Evolutionary conservation across 306 rosid species (phyloP).

Genomic region (Cucurbita ficifolia): DNA sequence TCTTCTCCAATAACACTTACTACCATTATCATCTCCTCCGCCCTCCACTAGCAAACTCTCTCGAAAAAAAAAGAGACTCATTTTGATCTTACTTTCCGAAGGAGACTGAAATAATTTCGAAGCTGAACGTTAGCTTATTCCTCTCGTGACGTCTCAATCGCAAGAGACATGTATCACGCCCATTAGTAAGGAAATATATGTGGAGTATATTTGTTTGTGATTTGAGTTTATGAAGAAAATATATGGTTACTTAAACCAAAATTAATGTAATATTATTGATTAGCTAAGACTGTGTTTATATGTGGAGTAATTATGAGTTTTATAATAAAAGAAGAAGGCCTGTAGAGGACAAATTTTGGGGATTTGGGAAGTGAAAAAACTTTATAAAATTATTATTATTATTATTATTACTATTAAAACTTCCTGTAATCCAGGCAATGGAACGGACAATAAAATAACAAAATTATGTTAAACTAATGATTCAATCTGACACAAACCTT

Average conservation of each 20-base stretch:
- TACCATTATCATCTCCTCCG: background rate
- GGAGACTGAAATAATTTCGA: no score
- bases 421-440: background rate
- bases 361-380: conserved; percentile 28
- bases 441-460: background rate
- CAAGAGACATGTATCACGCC: no score
- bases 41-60: background rate
- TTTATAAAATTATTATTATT: background rate
- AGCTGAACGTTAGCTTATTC: no score
- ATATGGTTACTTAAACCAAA: background rate
- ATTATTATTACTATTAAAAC: background rate
- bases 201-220: no score
- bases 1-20: background rate
- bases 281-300: background rate
- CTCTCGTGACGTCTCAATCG: no score
- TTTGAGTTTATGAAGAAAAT: background rate
- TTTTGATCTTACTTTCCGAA: no score
- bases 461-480: conserved; percentile 1
- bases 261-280: background rate
- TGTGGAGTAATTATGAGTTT: background rate
- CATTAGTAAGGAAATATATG: no score
- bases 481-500: background rate
- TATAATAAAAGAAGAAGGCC: background rate
- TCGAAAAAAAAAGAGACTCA: no score
- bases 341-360: conserved; percentile 38